phyloP scores from a whole-genome alignment of 2,329 filamentous ascomycete species.

The Fusarium floridanum region DNA sequence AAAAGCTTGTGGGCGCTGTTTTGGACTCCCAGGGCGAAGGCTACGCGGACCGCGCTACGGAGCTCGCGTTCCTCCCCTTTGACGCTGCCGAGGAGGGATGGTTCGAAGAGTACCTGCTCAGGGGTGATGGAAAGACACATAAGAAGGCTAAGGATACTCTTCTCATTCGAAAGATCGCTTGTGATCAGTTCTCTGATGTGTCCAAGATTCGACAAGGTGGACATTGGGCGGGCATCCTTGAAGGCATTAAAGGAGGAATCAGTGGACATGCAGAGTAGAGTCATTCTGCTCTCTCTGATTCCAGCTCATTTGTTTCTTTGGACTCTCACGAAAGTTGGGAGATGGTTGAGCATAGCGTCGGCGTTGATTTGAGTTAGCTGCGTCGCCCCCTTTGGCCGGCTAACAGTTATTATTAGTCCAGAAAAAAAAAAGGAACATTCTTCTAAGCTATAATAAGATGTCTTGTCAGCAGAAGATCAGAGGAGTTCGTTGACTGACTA shows the following conservation, averaged over 20 bases:
- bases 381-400: neutral
- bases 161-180: constrained; percentile 79
- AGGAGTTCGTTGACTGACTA: too few species aligned
- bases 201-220: constrained; percentile 58
- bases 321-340: neutral
- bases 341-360: constrained; percentile 42
- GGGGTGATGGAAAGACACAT: constrained; percentile 73
- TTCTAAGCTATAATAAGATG: too few species aligned
- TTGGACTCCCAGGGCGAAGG: constrained; percentile 59
- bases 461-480: too few species aligned
- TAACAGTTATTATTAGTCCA: neutral
- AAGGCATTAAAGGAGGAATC: constrained; percentile 64
- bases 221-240: constrained; percentile 63
- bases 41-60: constrained; percentile 69
- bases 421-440: neutral
- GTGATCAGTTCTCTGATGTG: constrained; percentile 68
- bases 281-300: neutral
- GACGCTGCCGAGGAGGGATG: constrained; percentile 77
- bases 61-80: constrained; percentile 81
- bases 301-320: neutral
- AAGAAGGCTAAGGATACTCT: constrained; percentile 79
- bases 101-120: constrained; percentile 77
- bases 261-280: constrained; percentile 49
- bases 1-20: constrained; percentile 72
- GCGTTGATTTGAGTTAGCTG: constrained; percentile 35